phyloP scores from a whole-genome alignment of 2,329 filamentous ascomycete genomes.

The Cladobotryum protrusum region DNA sequence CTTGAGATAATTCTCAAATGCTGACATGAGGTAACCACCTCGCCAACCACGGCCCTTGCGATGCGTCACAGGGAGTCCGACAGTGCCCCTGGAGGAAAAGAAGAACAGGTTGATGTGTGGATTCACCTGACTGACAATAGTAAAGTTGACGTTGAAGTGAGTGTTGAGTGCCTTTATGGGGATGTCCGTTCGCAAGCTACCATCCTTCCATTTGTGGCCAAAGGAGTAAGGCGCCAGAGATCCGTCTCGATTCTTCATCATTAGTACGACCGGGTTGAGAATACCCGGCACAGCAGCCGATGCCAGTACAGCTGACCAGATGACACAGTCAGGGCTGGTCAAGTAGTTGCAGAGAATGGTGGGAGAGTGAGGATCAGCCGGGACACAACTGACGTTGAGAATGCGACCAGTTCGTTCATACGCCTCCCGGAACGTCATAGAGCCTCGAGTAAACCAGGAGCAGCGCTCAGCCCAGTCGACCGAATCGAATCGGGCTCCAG shows the following conservation, averaged over 20 bases:
- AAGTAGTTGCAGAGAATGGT: slow-evolving; percentile 93
- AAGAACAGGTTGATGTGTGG: slow-evolving; percentile 99
- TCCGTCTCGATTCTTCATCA: slow-evolving; percentile 77
- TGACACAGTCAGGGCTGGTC: slow-evolving; percentile 91
- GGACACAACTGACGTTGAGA: slow-evolving; percentile 91
- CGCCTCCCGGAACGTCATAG: slow-evolving; percentile 89
- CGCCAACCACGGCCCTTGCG: slow-evolving; percentile 91
- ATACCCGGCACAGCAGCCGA: slow-evolving; percentile 96
- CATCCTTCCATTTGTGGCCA: slow-evolving; percentile 99
- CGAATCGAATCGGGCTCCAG: slow-evolving; percentile 89
- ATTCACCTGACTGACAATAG: slow-evolving; percentile 83
- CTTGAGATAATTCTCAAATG: slow-evolving; percentile 91
- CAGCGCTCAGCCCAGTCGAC: slow-evolving; percentile 82
- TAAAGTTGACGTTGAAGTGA: slow-evolving; percentile 98
- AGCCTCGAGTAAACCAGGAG: slow-evolving; percentile 86
- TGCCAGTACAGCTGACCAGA: slow-evolving; percentile 94
- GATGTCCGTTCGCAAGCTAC: slow-evolving; percentile 88
- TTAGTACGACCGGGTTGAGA: slow-evolving; percentile 86
- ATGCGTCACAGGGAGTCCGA: slow-evolving; percentile 90
- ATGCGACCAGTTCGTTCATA: slow-evolving; percentile 91
- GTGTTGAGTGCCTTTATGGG: slow-evolving; percentile 90
- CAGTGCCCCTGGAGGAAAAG: slow-evolving; percentile 87
- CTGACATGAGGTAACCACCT: slow-evolving; percentile 87
- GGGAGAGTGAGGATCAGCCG: slow-evolving; percentile 87
- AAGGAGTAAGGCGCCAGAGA: slow-evolving; percentile 85